Conservation (phyloP, 164 flowering plant species). For the Dillenia suffruticosa region DNA sequence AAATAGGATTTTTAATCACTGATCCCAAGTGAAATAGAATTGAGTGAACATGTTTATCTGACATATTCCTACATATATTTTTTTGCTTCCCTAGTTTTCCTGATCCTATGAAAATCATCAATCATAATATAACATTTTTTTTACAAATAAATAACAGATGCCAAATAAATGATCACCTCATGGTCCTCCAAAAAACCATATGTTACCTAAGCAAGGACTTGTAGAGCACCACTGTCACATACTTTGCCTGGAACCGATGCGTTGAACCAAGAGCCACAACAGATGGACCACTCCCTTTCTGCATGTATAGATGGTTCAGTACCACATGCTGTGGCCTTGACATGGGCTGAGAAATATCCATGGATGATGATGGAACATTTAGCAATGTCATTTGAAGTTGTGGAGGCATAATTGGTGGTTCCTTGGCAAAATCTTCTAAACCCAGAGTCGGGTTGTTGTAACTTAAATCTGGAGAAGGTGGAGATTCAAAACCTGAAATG, state of each 20-base stretch:
- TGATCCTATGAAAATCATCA: too few species aligned
- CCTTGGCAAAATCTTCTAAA: conserved; percentile 80
- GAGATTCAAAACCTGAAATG: conserved; percentile 89
- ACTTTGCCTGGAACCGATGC: conserved; percentile 51
- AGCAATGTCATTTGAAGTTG: conserved; percentile 79
- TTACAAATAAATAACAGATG: too few species aligned
- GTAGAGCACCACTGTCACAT: conserved; percentile 67
- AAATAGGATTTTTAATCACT: too few species aligned
- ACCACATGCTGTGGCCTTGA: conserved; percentile 75
- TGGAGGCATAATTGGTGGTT: conserved; percentile 86
- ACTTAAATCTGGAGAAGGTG: conserved; percentile 88
- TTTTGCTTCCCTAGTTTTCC: too few species aligned
- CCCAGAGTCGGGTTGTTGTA: conserved; percentile 56
- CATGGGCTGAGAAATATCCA: conserved; percentile 41
- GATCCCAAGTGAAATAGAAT: too few species aligned
- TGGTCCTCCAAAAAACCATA: too few species aligned
- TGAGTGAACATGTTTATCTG: too few species aligned
- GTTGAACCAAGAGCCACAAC: conserved; percentile 81
- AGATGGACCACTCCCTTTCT: conserved; percentile 68
- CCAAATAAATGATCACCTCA: too few species aligned
- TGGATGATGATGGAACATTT: conserved; percentile 46
- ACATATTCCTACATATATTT: too few species aligned
- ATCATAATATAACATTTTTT: too few species aligned
- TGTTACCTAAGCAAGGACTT: conserved; percentile 53
- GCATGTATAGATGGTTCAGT: conserved; percentile 93